Base-by-base conservation (phyloP, 1,139 yeast species). In the Sugiyamaella japonica region DNA sequence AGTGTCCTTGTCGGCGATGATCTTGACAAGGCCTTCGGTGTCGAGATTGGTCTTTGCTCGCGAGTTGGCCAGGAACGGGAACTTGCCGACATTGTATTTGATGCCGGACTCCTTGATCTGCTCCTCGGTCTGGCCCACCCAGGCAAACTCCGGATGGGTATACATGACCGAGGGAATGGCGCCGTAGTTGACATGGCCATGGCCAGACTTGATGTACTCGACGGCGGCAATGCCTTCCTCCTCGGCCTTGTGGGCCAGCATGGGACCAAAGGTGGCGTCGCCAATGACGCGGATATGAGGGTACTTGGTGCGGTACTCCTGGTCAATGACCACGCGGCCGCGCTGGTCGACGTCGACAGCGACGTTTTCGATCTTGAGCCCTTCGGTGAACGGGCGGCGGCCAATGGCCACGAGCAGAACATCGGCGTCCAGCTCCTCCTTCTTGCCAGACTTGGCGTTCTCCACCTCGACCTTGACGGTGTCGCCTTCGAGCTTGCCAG, bases 211-310 rank as follows among this genome's bases (percentile, higher is more conserved):
- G 73, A 95, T 84, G 79, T 83, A 88, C 77, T 95, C 99, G 61
- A 83, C 98, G 61, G 97, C 99, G 57, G 99, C 99, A 67, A 95
- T 86, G 75, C 97, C 99, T 80, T 95, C 99, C 75, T 95, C 99
- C 79, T 95, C 99, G 60, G 99, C 99, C 81, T 95, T 95, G 82
- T 95, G 99, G 61, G 99, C 99, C 77, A 95, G 83, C 99, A 95
- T 95, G 67, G 97, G 95, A 66, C 99, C 99, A 66, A 89, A 93
- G 47, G 99, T 95, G 58, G 86, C 97, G 72, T 95, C 99, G 73
- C 99, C 99, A 74, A 93, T 89, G 67, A 90, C 96, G 75, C 96
- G 89, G 70, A 95, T 91, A 76, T 95, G 96, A 59, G 90, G 86
- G 75, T 80, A 83, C 76, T 88, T 91, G 65, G 99, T 88, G 76